Percentiles rank a stretch among this genome's conserved stretches.
These are phyloP conservation scores for Drechslerella stenobrocha DNA, from an alignment of 2,329 filamentous ascomycete species.

Conservation along the genomic window DNA sequence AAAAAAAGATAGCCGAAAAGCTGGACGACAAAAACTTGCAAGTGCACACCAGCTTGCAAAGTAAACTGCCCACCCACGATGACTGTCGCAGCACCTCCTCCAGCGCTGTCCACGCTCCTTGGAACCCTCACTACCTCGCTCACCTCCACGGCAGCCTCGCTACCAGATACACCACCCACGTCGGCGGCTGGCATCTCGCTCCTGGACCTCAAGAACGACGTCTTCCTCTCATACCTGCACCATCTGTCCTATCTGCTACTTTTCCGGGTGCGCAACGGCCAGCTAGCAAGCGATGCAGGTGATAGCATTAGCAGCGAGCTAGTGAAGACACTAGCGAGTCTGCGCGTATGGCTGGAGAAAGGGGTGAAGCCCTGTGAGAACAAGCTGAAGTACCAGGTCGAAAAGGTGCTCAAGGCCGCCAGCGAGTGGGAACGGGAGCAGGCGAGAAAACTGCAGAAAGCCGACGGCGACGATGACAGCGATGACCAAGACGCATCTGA, in stretches of 20 bases:
- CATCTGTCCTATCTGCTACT: conserved; percentile 87
- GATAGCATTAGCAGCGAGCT: conserved; percentile 65
- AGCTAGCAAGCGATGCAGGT: conserved; percentile 49
- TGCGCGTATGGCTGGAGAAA: conserved; percentile 90
- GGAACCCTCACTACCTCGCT: conserved; percentile 37
- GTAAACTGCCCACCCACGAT: conserved; percentile 13
- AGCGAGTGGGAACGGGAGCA: conserved; percentile 68
- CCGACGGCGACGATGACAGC: conserved; percentile 34
- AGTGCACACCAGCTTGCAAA: too few species aligned
- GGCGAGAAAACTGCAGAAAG: conserved; percentile 54
- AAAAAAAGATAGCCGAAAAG: too few species aligned
- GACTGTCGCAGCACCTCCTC: conserved; percentile 19
- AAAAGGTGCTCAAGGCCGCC: conserved; percentile 86
- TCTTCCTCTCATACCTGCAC: conserved; percentile 94
- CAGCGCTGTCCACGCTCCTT: conserved; percentile 16
- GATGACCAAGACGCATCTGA: conserved; percentile 55
- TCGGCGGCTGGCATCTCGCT: conserved; percentile 87
- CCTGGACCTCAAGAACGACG: conserved; percentile 92
- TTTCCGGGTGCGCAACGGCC: conserved; percentile 68
- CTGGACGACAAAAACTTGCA: too few species aligned
- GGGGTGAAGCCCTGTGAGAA: conserved; percentile 88
- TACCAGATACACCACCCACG: conserved; percentile 66
- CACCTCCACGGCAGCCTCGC: conserved; percentile 25
- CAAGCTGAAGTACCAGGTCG: conserved; percentile 90
- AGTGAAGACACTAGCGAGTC: conserved; percentile 82